Conservation (phyloP, 805 yeast species). For the Metschnikowia proteae region DNA sequence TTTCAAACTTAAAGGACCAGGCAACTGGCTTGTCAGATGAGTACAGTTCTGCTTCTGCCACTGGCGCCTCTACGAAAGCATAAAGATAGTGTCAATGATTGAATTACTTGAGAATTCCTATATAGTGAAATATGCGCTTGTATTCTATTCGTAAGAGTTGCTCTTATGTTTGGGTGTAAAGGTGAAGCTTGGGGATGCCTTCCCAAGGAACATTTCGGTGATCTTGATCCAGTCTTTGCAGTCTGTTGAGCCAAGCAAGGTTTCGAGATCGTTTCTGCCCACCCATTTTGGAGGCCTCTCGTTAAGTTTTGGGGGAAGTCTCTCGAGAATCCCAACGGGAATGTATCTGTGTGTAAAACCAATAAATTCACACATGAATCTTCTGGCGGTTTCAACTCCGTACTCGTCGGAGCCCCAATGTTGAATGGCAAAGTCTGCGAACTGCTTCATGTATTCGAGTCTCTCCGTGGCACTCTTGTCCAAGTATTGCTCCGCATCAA, state of each 20-base stretch:
- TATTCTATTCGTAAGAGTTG: constrained; percentile 51
- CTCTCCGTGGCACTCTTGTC: constrained; percentile 92
- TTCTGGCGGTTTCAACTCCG: constrained; percentile 82
- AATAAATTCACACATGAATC: constrained; percentile 90
- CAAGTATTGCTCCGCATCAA: constrained; percentile 80
- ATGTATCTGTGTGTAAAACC: constrained; percentile 92
- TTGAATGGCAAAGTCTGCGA: constrained; percentile 76
- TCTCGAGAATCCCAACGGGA: constrained; percentile 89
- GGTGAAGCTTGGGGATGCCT: constrained; percentile 66
- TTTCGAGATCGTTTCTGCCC: constrained; percentile 91
- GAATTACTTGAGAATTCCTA: neutral
- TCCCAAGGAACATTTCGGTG: constrained; percentile 92
- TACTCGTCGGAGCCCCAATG: constrained; percentile 99
- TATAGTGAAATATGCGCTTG: neutral
- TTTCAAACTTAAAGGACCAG: constrained; percentile 68
- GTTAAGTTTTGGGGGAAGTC: constrained; percentile 82
- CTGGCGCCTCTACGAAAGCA: neutral
- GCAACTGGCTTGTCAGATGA: constrained; percentile 63
- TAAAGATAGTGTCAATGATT: neutral
- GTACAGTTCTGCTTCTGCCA: constrained; percentile 43
- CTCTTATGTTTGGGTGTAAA: constrained; percentile 95
- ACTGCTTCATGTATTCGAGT: constrained; percentile 65
- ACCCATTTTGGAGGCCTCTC: constrained; percentile 92
- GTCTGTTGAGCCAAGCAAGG: constrained; percentile 79
- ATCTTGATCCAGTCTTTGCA: constrained; percentile 94